Conservation (phyloP, 2,329 filamentous ascomycete genomes). For the Cyphellophora europaea region DNA sequence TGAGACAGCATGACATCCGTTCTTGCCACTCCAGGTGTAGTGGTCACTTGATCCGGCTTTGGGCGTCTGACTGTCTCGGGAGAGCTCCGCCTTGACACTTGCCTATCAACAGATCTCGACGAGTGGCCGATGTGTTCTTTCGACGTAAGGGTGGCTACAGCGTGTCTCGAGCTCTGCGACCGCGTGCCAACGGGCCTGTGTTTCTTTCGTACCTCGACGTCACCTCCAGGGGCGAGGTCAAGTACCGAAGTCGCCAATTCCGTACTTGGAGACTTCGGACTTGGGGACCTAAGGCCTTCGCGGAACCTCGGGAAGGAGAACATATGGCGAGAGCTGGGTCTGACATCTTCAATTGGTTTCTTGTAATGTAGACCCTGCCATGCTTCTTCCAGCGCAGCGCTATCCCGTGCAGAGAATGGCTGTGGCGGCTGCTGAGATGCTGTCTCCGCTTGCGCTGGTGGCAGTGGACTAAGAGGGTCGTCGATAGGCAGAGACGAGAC, state of each 20-base stretch:
- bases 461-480: constrained; percentile 68
- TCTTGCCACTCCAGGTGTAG: too few relatives aligned
- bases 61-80: too few relatives aligned
- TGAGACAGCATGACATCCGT: too few relatives aligned
- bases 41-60: too few relatives aligned
- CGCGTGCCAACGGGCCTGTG: too few relatives aligned
- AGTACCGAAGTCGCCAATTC: not conserved
- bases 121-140: too few relatives aligned
- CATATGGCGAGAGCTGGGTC: constrained; percentile 9
- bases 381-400: constrained; percentile 66
- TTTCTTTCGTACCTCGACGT: too few relatives aligned
- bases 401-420: constrained; percentile 72
- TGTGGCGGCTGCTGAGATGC: constrained; percentile 52
- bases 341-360: constrained; percentile 6
- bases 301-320: constrained; percentile 16
- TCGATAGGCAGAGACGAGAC: constrained; percentile 74
- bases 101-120: too few relatives aligned
- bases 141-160: too few relatives aligned
- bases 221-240: too few relatives aligned
- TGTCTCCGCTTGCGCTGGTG: constrained; percentile 39
- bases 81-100: too few relatives aligned
- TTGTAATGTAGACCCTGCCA: constrained; percentile 62
- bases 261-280: not conserved
- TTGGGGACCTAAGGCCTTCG: not conserved
- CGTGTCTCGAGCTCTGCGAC: too few relatives aligned